Evolutionary conservation across 1,284 basidiomycete genomes (phyloP).

Genomic region (Peniophora sp.): DNA sequence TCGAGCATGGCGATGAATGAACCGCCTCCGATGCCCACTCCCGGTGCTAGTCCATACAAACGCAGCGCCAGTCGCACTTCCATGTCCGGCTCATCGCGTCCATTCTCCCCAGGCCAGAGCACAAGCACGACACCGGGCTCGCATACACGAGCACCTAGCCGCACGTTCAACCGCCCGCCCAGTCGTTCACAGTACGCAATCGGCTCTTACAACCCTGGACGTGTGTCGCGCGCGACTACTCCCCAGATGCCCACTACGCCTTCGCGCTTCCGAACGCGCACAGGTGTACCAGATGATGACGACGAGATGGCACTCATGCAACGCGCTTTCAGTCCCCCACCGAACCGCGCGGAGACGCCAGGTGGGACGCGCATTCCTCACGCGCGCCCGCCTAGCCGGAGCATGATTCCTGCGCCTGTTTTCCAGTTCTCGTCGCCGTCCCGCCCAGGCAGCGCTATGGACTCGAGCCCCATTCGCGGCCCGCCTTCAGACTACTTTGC

Average conservation of each 20-base stretch:
- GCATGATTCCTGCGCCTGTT: constrained; percentile 72
- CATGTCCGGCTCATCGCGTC: constrained; percentile 61
- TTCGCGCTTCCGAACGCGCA: too few species aligned
- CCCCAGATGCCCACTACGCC: not conserved
- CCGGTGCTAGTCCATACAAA: constrained; percentile 27
- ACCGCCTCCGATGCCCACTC: too few species aligned
- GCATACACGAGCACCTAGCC: constrained; percentile 20
- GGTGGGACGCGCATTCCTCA: constrained; percentile 34
- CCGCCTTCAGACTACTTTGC: constrained; percentile 52
- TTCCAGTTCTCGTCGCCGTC: constrained; percentile 64
- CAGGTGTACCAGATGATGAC: constrained; percentile 25
- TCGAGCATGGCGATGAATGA: constrained; percentile 41
- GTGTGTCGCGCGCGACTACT: constrained; percentile 24
- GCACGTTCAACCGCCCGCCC: constrained; percentile 14
- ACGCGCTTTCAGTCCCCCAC: constrained; percentile 60
- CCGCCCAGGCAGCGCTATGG: constrained; percentile 45
- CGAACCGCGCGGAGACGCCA: constrained; percentile 29
- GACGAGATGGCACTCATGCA: constrained; percentile 36
- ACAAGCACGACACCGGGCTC: constrained; percentile 65
- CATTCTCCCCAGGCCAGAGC: constrained; percentile 71
- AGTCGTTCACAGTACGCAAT: constrained; percentile 12
- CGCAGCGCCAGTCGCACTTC: constrained; percentile 67
- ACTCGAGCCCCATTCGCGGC: too few species aligned
- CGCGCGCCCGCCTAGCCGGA: constrained; percentile 72
- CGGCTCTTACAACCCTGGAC: constrained; percentile 6